These are phyloP conservation scores for Suillus variegatus DNA, from an alignment of 768 basidiomycete species.

Conservation along the genomic window DNA sequence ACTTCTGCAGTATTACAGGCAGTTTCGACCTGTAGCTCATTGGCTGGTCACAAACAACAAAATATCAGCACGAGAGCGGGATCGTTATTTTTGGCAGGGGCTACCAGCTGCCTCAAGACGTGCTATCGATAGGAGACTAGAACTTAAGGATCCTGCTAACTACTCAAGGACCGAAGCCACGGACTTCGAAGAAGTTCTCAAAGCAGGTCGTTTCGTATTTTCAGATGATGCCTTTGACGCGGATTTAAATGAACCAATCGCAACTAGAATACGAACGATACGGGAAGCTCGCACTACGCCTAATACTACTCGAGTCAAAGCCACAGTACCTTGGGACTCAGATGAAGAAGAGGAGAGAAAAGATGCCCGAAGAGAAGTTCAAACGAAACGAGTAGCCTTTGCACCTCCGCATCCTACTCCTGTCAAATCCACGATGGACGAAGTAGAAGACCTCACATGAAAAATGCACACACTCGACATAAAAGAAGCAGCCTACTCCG, in stretches of 20 bases:
- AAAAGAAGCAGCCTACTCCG: not conserved
- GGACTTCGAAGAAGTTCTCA: not conserved
- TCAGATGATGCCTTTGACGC: slow-evolving; percentile 7
- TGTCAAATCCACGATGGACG: not conserved
- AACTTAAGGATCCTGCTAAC: not conserved
- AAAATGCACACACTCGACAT: not conserved
- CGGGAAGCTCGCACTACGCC: not conserved
- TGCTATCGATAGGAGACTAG: not conserved
- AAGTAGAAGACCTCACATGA: fast-evolving
- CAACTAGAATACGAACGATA: not conserved
- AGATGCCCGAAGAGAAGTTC: not conserved
- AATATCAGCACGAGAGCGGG: too few relatives aligned
- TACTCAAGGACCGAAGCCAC: not conserved
- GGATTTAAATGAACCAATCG: not conserved
- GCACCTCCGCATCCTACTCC: not conserved
- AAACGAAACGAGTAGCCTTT: not conserved
- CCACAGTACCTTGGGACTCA: not conserved
- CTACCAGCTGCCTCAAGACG: too few relatives aligned
- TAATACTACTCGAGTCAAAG: not conserved
- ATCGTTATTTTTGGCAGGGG: too few relatives aligned
- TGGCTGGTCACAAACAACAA: too few relatives aligned
- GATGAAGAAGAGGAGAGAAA: not conserved
- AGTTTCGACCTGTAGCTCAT: too few relatives aligned
- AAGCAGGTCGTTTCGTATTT: slow-evolving; percentile 4
- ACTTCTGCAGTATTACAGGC: too few relatives aligned